Evolutionary conservation across 352 stramenopile species (phyloP).

Genomic region (Thraustochytrium sp.): DNA sequence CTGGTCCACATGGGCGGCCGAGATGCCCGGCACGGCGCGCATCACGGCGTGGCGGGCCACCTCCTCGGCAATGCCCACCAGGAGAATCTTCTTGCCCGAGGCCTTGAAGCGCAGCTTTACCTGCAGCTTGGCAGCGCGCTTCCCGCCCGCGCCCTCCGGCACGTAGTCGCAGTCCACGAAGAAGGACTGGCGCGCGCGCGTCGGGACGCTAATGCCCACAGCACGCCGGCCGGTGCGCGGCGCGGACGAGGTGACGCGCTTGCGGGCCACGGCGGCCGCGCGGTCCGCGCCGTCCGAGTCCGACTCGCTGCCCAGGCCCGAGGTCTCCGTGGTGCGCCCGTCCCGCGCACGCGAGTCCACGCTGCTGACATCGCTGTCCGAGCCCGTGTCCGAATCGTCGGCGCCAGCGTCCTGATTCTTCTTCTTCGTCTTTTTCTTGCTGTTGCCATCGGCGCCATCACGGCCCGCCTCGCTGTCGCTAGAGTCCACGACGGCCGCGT

Average conservation of each 20-base stretch:
- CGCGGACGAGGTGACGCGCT: not conserved
- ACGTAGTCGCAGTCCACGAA: not conserved
- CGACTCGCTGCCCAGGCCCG: not conserved
- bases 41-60: not conserved
- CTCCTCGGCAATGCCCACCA: conserved; percentile 15
- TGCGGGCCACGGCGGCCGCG: not conserved
- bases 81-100: conserved; percentile 12
- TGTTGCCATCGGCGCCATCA: too few relatives aligned
- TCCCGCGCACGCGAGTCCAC: not conserved
- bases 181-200: not conserved
- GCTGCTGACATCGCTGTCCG: not conserved
- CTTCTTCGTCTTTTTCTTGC: too few relatives aligned
- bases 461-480: conserved; percentile 3
- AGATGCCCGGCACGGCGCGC: not conserved
- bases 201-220: not conserved
- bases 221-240: not conserved
- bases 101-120: conserved; percentile 7
- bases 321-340: not conserved
- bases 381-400: too few relatives aligned
- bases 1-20: not conserved
- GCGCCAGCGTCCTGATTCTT: too few relatives aligned
- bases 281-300: not conserved
- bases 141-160: not conserved
- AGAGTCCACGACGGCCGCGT: conserved; percentile 41
- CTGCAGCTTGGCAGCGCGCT: not conserved